A percentile compares a stretch with the other conserved stretches of the same genome.
phyloP scores from a whole-genome alignment of 2,329 filamentous ascomycete genomes.

The Tolypocladium amazonense region DNA sequence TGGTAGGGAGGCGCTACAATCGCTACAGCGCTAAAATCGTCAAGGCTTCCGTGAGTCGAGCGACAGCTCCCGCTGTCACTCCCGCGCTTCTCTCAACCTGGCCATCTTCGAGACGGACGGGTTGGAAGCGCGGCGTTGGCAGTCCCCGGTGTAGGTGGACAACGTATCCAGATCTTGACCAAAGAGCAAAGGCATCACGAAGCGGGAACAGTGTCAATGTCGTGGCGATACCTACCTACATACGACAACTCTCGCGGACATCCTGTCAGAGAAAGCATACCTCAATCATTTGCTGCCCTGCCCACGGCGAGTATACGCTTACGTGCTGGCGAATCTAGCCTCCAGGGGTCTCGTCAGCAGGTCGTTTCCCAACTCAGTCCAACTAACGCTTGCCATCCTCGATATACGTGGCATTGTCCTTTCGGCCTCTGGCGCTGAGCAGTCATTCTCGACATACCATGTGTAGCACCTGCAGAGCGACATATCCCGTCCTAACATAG shows the following conservation, averaged over 20 bases:
- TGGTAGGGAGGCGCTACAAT: no score
- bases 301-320: no score
- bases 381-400: not conserved
- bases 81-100: not conserved
- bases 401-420: not conserved
- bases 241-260: no score
- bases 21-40: no score
- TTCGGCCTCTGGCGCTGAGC: no score
- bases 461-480: not conserved
- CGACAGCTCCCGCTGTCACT: not conserved
- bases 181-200: not conserved
- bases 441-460: not conserved
- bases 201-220: not conserved
- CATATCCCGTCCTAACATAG: no score
- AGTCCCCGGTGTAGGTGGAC: conserved; percentile 50
- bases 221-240: not conserved
- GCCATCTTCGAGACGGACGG: conserved; percentile 35
- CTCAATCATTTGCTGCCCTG: no score
- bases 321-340: not conserved
- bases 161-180: conserved; percentile 25
- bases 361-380: not conserved
- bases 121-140: conserved; percentile 56
- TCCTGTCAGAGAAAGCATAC: no score
- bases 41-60: no score
- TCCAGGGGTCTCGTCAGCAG: no score